Conservation (phyloP, 768 basidiomycete species). For the Rhodotorula diobovata region DNA sequence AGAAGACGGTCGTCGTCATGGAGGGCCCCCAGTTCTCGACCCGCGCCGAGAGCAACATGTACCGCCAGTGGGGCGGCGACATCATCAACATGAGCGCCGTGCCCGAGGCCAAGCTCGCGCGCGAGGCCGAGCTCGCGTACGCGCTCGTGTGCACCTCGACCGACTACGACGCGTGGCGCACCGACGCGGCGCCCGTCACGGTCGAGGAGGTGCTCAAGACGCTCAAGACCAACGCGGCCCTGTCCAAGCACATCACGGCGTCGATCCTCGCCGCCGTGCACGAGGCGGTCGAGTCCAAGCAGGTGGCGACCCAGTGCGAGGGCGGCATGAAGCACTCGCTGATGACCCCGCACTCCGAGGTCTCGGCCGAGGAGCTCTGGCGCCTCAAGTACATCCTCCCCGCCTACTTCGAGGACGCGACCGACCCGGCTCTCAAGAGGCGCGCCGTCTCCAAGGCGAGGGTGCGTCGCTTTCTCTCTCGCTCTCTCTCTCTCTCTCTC, state of each 20-base stretch:
- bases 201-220: constrained; percentile 87
- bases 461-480: neutral
- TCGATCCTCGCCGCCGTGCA: constrained; percentile 52
- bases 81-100: constrained; percentile 96
- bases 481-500: neutral
- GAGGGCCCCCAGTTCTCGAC: constrained; percentile 93
- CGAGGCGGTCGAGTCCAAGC: constrained; percentile 55
- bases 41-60: constrained; percentile 92
- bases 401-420: constrained; percentile 57
- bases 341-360: constrained; percentile 61
- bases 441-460: neutral
- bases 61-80: constrained; percentile 84
- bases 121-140: constrained; percentile 94
- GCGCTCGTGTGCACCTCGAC: constrained; percentile 74
- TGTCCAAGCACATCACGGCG: constrained; percentile 60
- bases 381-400: constrained; percentile 75
- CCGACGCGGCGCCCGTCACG: constrained; percentile 73
- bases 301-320: constrained; percentile 62
- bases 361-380: constrained; percentile 59
- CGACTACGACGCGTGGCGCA: constrained; percentile 94
- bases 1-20: constrained; percentile 88
- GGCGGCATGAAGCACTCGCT: constrained; percentile 83
- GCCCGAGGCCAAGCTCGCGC: constrained; percentile 93
- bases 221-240: constrained; percentile 77
- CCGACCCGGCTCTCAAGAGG: constrained; percentile 11